A percentile compares a stretch with the other conserved stretches of the same genome.
Evolutionary conservation across 257 asterid genomes (phyloP).

Genomic region (Rauvolfia tetraphylla): DNA sequence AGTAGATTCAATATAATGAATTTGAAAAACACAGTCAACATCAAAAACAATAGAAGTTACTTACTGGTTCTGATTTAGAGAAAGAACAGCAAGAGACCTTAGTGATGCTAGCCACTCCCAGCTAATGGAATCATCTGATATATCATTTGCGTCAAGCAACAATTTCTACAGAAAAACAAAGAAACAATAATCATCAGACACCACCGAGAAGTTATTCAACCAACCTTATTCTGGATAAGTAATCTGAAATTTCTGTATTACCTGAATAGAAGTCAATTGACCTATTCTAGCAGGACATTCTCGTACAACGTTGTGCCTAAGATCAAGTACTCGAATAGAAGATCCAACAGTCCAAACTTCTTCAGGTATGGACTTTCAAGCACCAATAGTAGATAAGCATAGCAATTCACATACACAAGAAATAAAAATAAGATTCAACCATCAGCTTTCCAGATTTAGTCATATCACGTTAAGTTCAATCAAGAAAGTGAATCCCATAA

Average conservation of each 20-base stretch:
- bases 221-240: slow-evolving; percentile 12
- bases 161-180: slow-evolving; percentile 48
- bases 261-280: slow-evolving; percentile 56
- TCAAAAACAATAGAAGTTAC: slow-evolving; percentile 20
- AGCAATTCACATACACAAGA: not conserved
- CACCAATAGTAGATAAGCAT: slow-evolving; percentile 26
- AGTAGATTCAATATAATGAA: not conserved
- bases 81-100: slow-evolving; percentile 55
- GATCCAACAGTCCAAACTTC: slow-evolving; percentile 69
- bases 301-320: slow-evolving; percentile 55
- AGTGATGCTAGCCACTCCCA: slow-evolving; percentile 75
- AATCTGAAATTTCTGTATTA: slow-evolving; percentile 23
- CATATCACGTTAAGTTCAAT: not conserved
- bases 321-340: slow-evolving; percentile 65
- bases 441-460: not conserved
- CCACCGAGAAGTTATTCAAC: slow-evolving; percentile 9
- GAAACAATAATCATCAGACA: not conserved
- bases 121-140: slow-evolving; percentile 49
- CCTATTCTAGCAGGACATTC: slow-evolving; percentile 60
- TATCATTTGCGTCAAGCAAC: slow-evolving; percentile 54
- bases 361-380: slow-evolving; percentile 67
- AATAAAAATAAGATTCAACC: not conserved
- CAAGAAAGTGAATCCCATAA: not conserved
- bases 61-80: slow-evolving; percentile 65
- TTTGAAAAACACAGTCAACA: slow-evolving; percentile 10